Evolutionary conservation across 805 yeast species (phyloP).

Genomic region (Ogataea henricii): DNA sequence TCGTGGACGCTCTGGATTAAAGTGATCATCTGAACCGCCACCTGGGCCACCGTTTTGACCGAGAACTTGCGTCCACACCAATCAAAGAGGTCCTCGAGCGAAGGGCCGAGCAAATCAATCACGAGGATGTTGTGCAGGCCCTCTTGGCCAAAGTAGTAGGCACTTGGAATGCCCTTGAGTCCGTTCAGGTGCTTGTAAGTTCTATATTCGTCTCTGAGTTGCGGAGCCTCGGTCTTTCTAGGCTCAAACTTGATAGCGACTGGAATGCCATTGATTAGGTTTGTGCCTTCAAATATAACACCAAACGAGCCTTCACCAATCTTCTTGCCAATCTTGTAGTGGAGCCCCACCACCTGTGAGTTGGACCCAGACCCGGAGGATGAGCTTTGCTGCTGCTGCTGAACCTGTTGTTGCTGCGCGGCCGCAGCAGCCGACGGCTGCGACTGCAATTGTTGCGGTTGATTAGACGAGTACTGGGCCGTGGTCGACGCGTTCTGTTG

Average conservation of each 20-base stretch:
- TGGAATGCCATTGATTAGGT: constrained; percentile 85
- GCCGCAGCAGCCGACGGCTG: constrained; percentile 15
- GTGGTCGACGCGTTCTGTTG: constrained; percentile 30
- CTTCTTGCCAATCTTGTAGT: constrained; percentile 94
- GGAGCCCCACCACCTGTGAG: constrained; percentile 84
- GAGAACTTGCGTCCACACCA: constrained; percentile 95
- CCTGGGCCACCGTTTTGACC: constrained; percentile 87
- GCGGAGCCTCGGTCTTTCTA: constrained; percentile 96
- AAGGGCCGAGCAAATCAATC: constrained; percentile 93
- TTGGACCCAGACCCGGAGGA: constrained; percentile 33
- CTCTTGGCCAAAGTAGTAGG: constrained; percentile 98
- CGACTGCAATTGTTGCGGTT: constrained; percentile 18
- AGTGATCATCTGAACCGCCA: constrained; percentile 91
- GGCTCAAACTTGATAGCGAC: constrained; percentile 98
- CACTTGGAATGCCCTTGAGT: constrained; percentile 85
- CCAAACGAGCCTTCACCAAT: constrained; percentile 99
- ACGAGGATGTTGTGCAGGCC: constrained; percentile 95
- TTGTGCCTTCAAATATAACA: constrained; percentile 93
- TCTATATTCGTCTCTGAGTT: constrained; percentile 92
- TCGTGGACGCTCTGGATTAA: constrained; percentile 86
- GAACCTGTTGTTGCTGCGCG: constrained; percentile 16
- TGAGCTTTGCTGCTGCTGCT: constrained; percentile 16
- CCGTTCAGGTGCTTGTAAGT: constrained; percentile 89
- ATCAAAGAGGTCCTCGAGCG: constrained; percentile 93
- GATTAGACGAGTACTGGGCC: constrained; percentile 32